These are phyloP conservation scores for Cylindrotheca closterium DNA, from an alignment of 108 stramenopile species.

Conservation along the genomic window DNA sequence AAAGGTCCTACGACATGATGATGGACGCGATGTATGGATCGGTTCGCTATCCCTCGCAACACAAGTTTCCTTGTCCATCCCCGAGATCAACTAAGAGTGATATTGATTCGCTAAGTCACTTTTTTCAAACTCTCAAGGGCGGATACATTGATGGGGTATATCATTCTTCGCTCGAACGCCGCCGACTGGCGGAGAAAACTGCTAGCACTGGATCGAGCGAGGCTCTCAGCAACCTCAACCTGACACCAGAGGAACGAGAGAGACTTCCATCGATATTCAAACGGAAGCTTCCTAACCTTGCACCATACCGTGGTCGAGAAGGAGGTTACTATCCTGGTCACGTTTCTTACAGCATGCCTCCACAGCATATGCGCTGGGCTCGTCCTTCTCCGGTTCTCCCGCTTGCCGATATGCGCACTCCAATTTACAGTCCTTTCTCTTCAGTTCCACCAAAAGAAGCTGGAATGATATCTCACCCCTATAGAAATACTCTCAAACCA, in stretches of 20 bases:
- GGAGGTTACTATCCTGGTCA: not conserved
- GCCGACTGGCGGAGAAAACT: conserved; percentile 62
- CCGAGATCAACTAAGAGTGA: conserved; percentile 32
- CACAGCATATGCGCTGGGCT: conserved; percentile 18
- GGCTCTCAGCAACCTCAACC: conserved; percentile 53
- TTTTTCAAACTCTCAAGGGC: conserved; percentile 63
- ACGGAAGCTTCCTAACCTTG: conserved; percentile 6
- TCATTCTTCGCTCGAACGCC: conserved; percentile 67
- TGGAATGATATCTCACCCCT: not conserved
- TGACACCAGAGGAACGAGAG: conserved; percentile 48
- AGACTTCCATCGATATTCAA: conserved; percentile 50
- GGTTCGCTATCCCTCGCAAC: conserved; percentile 5
- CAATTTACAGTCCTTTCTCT: not conserved
- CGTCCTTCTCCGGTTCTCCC: conserved; percentile 20
- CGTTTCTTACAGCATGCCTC: conserved; percentile 3
- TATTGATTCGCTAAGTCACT: conserved; percentile 41
- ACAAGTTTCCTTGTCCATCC: conserved; percentile 12
- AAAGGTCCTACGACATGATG: conserved; percentile 20
- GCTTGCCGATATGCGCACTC: conserved; percentile 1
- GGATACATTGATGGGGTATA: conserved; percentile 75
- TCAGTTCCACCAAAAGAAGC: not conserved
- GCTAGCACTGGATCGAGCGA: conserved; percentile 26
- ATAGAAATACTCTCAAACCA: conserved; percentile 8
- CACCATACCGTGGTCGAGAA: conserved; percentile 1
- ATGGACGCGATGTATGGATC: conserved; percentile 6